Evolutionary conservation across 2,329 filamentous ascomycete species (phyloP).

Genomic region (Hyphodiscus sp.): DNA sequence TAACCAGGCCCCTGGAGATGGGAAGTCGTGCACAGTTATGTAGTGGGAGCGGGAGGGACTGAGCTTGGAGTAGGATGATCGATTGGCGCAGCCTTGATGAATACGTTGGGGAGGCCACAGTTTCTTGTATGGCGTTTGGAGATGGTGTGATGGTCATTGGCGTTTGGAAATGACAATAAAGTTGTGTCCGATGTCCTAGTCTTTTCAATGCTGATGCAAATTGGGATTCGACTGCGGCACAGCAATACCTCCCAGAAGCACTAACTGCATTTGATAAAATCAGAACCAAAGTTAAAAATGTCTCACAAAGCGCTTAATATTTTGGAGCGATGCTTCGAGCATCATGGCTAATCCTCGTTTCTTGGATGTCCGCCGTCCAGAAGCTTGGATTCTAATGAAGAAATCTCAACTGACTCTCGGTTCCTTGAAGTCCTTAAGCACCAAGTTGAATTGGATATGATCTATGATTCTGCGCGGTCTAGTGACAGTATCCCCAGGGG

Average conservation of each 20-base stretch:
- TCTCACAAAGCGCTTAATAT: no score
- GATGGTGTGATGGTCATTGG: neutral
- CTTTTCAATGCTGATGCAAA: neutral
- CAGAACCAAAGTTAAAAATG: no score
- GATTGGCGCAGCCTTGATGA: neutral
- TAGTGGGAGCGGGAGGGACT: conserved; percentile 35
- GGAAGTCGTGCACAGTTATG: conserved; percentile 79
- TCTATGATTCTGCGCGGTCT: neutral
- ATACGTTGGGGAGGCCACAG: neutral
- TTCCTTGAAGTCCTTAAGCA: no score
- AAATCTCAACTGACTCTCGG: no score
- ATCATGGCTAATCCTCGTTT: no score
- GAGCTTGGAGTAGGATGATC: neutral
- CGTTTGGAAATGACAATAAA: conserved; percentile 4
- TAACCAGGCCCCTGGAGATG: conserved; percentile 69
- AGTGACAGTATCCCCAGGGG: no score
- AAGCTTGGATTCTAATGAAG: no score
- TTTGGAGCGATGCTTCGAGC: no score
- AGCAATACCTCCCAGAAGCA: neutral
- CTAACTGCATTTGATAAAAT: no score
- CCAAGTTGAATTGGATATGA: no score
- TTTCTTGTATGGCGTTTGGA: neutral
- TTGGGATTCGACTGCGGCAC: neutral
- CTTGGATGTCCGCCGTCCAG: no score
- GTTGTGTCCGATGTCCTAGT: neutral